Percentiles rank a stretch among this genome's conserved stretches.
These are phyloP conservation scores for Rubia balearica DNA, from an alignment of 305 asterid genomes.

Conservation along the genomic window DNA sequence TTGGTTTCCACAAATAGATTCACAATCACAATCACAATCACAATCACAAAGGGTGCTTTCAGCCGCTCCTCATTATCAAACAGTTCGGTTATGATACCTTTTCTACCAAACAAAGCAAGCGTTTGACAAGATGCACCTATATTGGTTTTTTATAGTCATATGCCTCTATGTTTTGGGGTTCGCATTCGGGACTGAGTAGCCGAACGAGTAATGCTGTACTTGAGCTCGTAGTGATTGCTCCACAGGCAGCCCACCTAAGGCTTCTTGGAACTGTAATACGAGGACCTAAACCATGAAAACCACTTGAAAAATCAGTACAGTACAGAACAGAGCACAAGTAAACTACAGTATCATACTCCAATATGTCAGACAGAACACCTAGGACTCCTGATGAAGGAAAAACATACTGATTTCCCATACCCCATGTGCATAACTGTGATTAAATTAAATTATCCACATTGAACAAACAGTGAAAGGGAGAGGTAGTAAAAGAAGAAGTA, in stretches of 20 bases:
- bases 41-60: neutral
- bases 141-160: slow-evolving; percentile 41
- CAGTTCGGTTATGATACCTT: neutral
- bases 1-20: neutral
- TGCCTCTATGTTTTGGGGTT: slow-evolving; percentile 84
- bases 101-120: neutral
- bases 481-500: too few relatives aligned
- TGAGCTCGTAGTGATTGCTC: slow-evolving; percentile 60
- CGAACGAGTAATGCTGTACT: slow-evolving; percentile 69
- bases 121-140: neutral
- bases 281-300: slow-evolving; percentile 50
- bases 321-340: too few relatives aligned
- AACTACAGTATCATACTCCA: neutral
- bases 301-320: neutral
- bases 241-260: slow-evolving; percentile 82
- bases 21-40: neutral
- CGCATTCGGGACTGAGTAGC: slow-evolving; percentile 80
- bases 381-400: too few relatives aligned
- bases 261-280: slow-evolving; percentile 68
- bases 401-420: too few relatives aligned
- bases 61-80: neutral
- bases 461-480: neutral
- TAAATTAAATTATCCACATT: neutral
- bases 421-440: too few relatives aligned
- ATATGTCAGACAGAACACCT: neutral